Conservation (phyloP, 208 protist genomes). For the Crithidia sp. region DNA sequence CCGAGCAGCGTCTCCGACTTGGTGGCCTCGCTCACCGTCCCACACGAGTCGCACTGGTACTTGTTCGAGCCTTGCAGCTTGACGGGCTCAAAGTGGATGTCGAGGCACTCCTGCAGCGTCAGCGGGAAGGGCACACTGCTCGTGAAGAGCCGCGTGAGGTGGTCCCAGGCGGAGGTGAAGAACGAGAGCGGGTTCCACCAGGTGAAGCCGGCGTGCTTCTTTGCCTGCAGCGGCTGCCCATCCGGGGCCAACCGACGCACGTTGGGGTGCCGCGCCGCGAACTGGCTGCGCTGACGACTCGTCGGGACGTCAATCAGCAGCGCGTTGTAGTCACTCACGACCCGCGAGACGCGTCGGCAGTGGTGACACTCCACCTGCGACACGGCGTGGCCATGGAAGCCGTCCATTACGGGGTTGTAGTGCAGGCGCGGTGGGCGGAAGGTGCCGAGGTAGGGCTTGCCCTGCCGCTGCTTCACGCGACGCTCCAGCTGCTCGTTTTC, state of each 20-base stretch:
- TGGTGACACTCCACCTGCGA: slow-evolving; percentile 75
- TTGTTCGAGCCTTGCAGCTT: slow-evolving; percentile 68
- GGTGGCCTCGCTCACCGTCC: slow-evolving; percentile 66
- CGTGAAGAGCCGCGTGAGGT: slow-evolving; percentile 34
- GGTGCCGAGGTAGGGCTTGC: slow-evolving; percentile 33
- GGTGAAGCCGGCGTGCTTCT: slow-evolving; percentile 28
- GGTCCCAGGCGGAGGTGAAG: slow-evolving; percentile 26
- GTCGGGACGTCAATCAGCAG: slow-evolving; percentile 82
- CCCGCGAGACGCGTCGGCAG: slow-evolving; percentile 65
- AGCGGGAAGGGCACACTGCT: slow-evolving; percentile 48
- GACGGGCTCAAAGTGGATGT: slow-evolving; percentile 84
- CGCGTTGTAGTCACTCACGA: slow-evolving; percentile 73
- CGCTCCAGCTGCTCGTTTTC: slow-evolving; percentile 72
- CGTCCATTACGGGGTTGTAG: slow-evolving; percentile 72
- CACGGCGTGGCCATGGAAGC: slow-evolving; percentile 80
- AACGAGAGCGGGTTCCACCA: slow-evolving; percentile 73
- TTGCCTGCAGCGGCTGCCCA: slow-evolving; percentile 31
- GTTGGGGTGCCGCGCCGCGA: slow-evolving; percentile 56
- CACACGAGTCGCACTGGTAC: slow-evolving; percentile 85
- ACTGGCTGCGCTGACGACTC: slow-evolving; percentile 49
- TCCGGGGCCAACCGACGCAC: slow-evolving; percentile 38
- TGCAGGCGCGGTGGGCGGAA: slow-evolving; percentile 61
- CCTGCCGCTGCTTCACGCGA: slow-evolving; percentile 37
- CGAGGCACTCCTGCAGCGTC: slow-evolving; percentile 88
- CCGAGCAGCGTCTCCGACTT: slow-evolving; percentile 72